Base-by-base conservation (phyloP, 1,284 basidiomycete species). In the Fomitopsis pinicola region DNA sequence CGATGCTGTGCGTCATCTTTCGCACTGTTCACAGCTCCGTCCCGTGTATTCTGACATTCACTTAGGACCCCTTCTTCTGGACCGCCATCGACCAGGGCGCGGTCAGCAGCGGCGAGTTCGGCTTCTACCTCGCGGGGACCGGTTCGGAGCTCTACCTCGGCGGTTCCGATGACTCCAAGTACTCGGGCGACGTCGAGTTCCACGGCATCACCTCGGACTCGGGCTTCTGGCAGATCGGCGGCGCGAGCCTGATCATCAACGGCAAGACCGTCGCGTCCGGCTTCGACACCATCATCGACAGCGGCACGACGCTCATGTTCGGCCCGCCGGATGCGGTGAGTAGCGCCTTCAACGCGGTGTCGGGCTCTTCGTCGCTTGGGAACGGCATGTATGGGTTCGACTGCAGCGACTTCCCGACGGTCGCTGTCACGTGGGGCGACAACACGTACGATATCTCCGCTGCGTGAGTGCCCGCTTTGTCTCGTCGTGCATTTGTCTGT, bases 71-170 rank as follows among this genome's bases (percentile, higher is more conserved):
- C 0, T 76, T 81, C 57, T 81, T 84, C 69, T 73, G 81, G 55
- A 80, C 77, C 26, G 73, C 81, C 53, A 61, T 79, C 22, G 67
- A 67, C 1, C 73, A 82, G 61, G 71, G 71, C 19, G 66, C 71
- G 33, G 73, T 80, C 9, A 64, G 72, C 3, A 62, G 73, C 22
- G 68, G 76, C 36, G 76, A 81, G 56, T 89, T 89, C 65, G 77
- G 78, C n/a, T 81, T 89, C 71, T 82, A 83, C 62, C 77, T 89
- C 50, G 71, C 78, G 10, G 50, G 65, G 2, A 62, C 67, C 30
- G 76, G 76, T 9, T 79, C 80, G 22, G 80, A 84, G 67, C 80
- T 91, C 15, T 81, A 75, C 67, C 75, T 91, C 56, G 89, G 89
- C 55, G 85, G 83, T 9, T 72, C 75, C 0, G 73, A 85, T 64